Conservation (phyloP, 2,329 filamentous ascomycete genomes). For the Hypoxylon sp. region DNA sequence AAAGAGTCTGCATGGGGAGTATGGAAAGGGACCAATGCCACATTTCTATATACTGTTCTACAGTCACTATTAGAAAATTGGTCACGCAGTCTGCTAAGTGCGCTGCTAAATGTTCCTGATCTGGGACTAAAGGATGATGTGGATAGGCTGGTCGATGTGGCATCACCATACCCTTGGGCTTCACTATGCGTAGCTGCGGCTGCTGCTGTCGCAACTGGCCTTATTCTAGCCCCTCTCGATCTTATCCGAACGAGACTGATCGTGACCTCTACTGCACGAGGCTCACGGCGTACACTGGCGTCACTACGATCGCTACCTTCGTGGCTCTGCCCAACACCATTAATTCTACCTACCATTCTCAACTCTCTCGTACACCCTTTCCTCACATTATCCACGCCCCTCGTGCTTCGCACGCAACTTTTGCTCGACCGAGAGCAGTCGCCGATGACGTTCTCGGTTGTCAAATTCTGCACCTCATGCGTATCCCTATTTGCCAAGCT, state of each 20-base stretch:
- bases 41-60: constrained; percentile 90
- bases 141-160: constrained; percentile 78
- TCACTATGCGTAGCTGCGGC: constrained; percentile 79
- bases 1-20: constrained; percentile 91
- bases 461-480: constrained; percentile 83
- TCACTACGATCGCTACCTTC: constrained; percentile 83
- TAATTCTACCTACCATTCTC: constrained; percentile 86
- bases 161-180: constrained; percentile 83
- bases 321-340: constrained; percentile 75
- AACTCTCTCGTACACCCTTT: constrained; percentile 87
- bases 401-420: constrained; percentile 87
- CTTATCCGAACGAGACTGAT: constrained; percentile 90
- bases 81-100: constrained; percentile 89
- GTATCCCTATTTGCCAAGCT: constrained; percentile 87
- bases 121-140: constrained; percentile 79
- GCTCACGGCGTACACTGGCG: constrained; percentile 81
- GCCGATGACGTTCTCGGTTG: constrained; percentile 83
- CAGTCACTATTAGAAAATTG: constrained; percentile 91
- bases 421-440: constrained; percentile 84
- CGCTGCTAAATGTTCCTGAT: constrained; percentile 90
- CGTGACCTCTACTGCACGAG: constrained; percentile 80
- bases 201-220: constrained; percentile 76
- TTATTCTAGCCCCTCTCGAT: constrained; percentile 88
- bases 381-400: constrained; percentile 82
- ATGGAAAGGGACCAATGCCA: constrained; percentile 94